Base-by-base conservation (phyloP, 768 basidiomycete species). In the Tulasnella sp. region DNA sequence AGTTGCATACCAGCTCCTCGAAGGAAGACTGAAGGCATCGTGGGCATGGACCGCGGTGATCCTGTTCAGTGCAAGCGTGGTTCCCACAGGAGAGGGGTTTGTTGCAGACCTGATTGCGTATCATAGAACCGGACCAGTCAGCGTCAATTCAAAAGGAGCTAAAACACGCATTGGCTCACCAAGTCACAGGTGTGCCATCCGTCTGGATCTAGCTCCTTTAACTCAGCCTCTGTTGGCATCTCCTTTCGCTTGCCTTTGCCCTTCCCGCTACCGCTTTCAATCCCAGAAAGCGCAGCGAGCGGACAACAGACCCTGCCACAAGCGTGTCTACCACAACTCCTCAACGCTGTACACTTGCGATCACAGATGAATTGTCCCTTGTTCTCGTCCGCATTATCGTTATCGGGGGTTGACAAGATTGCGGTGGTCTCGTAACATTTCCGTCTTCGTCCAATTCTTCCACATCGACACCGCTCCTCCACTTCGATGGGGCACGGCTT, bases 261-360 rank as follows among this genome's bases (percentile, higher is more conserved):
- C 66, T 83, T 83, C 15, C 70, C 75, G 66, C 85, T 88, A 64
- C 77, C 77, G 49, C 75, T 69, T 41, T 29, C 45, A 13, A 21
- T 13, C 70, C 67, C 11, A 78, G 76, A 3, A 87, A 72, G 19
- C 77, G 80, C 74, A 0, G 91, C 86, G 0, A 97, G 78, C 0
- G 96, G 94, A 66, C 96, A 99, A 68, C 96, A 98, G 8, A 85
- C 61, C 3, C 93, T 78, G 17, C 77, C 75, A 68, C 96, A 98
- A 63, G 86, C 83, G 67, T 99, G 96, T 21, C 83, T 76, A 0
- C 94, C 90, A 68, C 96, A 98, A 7, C 80, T 78, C 15, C 92
- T 80, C 9, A 91, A 73, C 0, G 84, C 87, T 19, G 74, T 73
- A 68, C 96, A 99, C 1, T 83, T 80, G 30, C 80, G 78, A 58